Evolutionary conservation across 176 grass and related monocot species (phyloP), one percentile per base, ranked within the genome.

Genomic region (Alopecurus myosuroides): DNA sequence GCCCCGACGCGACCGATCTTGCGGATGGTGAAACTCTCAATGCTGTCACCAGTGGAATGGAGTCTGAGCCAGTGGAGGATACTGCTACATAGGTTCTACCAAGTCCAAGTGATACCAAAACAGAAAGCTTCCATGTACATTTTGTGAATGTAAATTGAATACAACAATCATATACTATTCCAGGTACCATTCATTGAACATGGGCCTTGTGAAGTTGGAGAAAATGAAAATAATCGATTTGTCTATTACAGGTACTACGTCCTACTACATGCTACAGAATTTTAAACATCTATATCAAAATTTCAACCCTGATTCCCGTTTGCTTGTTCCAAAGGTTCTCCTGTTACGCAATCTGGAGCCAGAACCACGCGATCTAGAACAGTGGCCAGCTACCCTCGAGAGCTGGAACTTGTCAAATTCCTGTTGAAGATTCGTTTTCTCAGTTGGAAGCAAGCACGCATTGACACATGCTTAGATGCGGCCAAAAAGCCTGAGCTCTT

Each of bases 71-170:
- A 60, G 2, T 74, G 34, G 41, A 42, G 19, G 13, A 23, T 40
- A 29, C 23, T 30, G 42, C 29, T 20, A 18, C 81, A 50, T 42
- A 8, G 61, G 40, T 9, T 36, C 20, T 75, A n/a, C n/a, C n/a
- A n/a, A n/a, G 31, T 26, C 19, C 37, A 36, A 29, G 52, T 2
- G 9, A 34, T 49, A 30, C 9, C 3, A 9, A 48, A 49, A 45
- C 14, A 30, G 6, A 48, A 48, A 73, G 41, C 19, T 73, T 0
- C 41, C 70, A 19, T 90, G 79, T 86, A 63, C 33, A 86, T 74
- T 78, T 34, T 83, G 79, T 73, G 72, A 65, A 40, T 86, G 78
- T 72, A 63, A 60, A 48, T 57, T 37, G 68, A 4, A 73, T 74
- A 26, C 34, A 57, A 58, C 69, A 57, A 57, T 72, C 17, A 41